These are phyloP conservation scores for maize (Zea mays) DNA, from an alignment of 176 grass and related monocot species.

Conservation along the genomic window DNA sequence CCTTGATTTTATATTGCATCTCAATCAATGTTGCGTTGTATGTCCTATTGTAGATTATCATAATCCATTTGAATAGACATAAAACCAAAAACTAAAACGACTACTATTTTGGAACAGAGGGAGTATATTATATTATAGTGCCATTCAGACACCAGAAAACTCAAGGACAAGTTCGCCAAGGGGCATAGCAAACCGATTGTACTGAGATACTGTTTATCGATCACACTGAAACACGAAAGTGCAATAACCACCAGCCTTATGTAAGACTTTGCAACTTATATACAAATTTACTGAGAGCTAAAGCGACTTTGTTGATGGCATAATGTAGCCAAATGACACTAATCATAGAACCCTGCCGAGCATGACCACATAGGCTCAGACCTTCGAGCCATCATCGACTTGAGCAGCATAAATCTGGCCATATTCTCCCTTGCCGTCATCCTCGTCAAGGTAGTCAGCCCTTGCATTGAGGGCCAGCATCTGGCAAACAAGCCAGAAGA, in stretches of 20 bases:
- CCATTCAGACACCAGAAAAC: not conserved
- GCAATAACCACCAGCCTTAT: constrained; percentile 21
- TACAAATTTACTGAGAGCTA: constrained; percentile 39
- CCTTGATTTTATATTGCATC: not conserved
- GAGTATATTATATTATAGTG: not conserved
- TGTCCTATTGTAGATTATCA: too few species aligned
- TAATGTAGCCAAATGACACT: constrained; percentile 11
- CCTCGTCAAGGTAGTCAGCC: constrained; percentile 63
- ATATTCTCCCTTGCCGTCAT: constrained; percentile 62
- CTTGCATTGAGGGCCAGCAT: constrained; percentile 80
- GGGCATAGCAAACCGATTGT: not conserved
- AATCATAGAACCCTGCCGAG: constrained; percentile 3
- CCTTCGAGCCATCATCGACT: constrained; percentile 19
- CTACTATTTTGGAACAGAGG: too few species aligned
- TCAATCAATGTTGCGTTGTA: not conserved
- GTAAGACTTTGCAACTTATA: constrained; percentile 28
- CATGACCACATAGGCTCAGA: constrained; percentile 5
- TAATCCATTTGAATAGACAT: too few species aligned
- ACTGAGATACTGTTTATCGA: constrained; percentile 10
- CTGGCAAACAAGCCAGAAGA: constrained; percentile 73
- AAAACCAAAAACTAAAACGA: too few species aligned
- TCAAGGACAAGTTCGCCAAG: not conserved
- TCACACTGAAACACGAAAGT: constrained; percentile 28
- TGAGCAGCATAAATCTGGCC: constrained; percentile 61
- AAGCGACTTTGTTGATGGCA: constrained; percentile 7